A percentile compares a stretch with the other conserved stretches of the same genome.
phyloP scores from a whole-genome alignment of 495 filamentous ascomycete species.

The Aspergillus biplanus region DNA sequence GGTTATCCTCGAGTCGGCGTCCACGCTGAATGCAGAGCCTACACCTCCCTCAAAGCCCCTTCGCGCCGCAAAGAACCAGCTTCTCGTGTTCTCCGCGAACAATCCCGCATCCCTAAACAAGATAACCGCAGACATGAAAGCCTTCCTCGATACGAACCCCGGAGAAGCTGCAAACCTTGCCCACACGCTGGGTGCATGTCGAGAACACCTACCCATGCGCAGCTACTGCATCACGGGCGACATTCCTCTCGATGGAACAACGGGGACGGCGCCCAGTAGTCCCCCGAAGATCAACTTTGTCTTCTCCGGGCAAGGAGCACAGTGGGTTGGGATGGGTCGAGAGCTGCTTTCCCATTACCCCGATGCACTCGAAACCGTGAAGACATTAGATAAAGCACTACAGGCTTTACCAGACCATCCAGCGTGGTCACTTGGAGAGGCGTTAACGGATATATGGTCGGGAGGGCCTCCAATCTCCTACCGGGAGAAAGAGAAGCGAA shows the following conservation, averaged over 20 bases:
- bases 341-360: constrained; percentile 6
- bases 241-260: background rate
- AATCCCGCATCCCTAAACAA: background rate
- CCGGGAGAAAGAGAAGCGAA: background rate
- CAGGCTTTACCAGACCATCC: constrained; percentile 15
- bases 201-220: constrained; percentile 11
- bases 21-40: background rate
- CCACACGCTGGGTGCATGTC: constrained; percentile 7
- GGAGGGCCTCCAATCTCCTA: background rate
- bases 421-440: constrained; percentile 21
- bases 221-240: constrained; percentile 11
- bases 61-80: background rate
- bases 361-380: constrained; percentile 9
- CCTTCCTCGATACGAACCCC: background rate
- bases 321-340: constrained; percentile 32
- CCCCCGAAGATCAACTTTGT: constrained; percentile 12
- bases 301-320: constrained; percentile 36
- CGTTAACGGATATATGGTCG: constrained; percentile 1
- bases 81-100: constrained; percentile 16
- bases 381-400: constrained; percentile 23
- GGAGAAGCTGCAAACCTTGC: constrained; percentile 4
- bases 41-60: background rate
- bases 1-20: constrained; percentile 13
- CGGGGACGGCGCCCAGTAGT: constrained; percentile 4
- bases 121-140: background rate